These are phyloP conservation scores for Tuber aestivum DNA, from an alignment of 495 filamentous ascomycete species.

Conservation along the genomic window DNA sequence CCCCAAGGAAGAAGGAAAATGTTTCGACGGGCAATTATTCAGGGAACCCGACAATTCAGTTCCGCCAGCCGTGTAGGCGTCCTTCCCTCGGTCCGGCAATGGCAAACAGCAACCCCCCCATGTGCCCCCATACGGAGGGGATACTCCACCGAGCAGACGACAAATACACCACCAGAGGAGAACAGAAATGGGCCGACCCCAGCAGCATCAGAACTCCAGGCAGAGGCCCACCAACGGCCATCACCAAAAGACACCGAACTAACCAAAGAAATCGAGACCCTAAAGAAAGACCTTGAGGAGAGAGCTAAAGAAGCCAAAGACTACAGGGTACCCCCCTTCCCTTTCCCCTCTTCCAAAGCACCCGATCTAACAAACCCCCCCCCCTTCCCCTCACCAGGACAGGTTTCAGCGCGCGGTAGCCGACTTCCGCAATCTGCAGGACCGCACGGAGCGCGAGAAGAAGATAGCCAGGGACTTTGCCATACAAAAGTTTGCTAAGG, in stretches of 20 bases:
- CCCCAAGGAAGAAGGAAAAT: constrained; percentile 11
- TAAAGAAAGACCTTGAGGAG: constrained; percentile 66
- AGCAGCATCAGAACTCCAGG: not conserved
- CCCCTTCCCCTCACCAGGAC: constrained; percentile 55
- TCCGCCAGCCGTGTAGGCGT: constrained; percentile 11
- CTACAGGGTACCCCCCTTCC: constrained; percentile 63
- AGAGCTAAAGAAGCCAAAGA: constrained; percentile 79
- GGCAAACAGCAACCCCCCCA: constrained; percentile 13
- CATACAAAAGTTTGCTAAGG: constrained; percentile 87
- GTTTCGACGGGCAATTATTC: constrained; percentile 34
- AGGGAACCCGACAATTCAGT: constrained; percentile 35
- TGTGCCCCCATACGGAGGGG: constrained; percentile 10
- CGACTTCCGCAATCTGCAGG: constrained; percentile 95
- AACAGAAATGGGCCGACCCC: constrained; percentile 2
- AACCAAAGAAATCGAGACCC: constrained; percentile 38
- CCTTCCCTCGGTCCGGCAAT: constrained; percentile 20
- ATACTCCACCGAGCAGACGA: constrained; percentile 15
- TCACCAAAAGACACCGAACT: constrained; percentile 23
- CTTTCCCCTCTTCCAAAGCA: not conserved
- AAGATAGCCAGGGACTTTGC: constrained; percentile 82
- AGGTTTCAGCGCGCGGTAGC: constrained; percentile 87
- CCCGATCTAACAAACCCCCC: constrained; percentile 8
- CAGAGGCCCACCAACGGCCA: not conserved
- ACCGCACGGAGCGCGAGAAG: constrained; percentile 85
- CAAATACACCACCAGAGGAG: not conserved